A percentile compares a stretch with the other conserved stretches of the same genome.
These are phyloP conservation scores for Mucor racemosus DNA, from an alignment of 371 early-diverging fungal genomes.

Conservation along the genomic window DNA sequence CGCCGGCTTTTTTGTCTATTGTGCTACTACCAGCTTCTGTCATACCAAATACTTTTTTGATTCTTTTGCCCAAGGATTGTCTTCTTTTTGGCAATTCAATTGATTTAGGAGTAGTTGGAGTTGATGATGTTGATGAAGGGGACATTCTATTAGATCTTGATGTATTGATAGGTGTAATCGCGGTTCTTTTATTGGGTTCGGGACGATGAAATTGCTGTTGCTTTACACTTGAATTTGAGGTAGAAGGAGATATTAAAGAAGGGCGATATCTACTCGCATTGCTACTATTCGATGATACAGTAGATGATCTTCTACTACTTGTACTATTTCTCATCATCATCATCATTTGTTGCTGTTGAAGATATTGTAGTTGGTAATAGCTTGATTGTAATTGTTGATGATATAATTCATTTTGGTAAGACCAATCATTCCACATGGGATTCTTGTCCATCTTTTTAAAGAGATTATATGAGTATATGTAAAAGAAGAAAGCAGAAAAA, in stretches of 20 bases:
- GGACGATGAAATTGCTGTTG: neutral
- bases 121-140: conserved; percentile 3
- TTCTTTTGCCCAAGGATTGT: conserved; percentile 29
- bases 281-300: conserved; percentile 11
- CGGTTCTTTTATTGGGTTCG: neutral
- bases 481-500: neutral
- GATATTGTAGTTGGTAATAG: conserved; percentile 31
- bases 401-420: conserved; percentile 21
- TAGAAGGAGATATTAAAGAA: conserved; percentile 16
- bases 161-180: neutral
- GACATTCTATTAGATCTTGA: conserved; percentile 1
- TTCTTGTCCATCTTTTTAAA: neutral
- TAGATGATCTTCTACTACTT: conserved; percentile 20
- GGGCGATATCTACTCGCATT: conserved; percentile 5
- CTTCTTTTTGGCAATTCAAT: conserved; percentile 24
- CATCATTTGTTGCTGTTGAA: conserved; percentile 32
- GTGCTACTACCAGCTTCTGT: neutral
- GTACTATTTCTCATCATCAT: conserved; percentile 26
- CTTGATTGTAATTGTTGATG: conserved; percentile 31
- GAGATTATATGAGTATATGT: neutral
- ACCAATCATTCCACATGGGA: conserved; percentile 21
- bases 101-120: neutral
- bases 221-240: conserved; percentile 19
- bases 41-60: conserved; percentile 29
- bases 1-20: conserved; percentile 7